phyloP scores from a whole-genome alignment of 352 stramenopile species.

The Pythium brassicae region DNA sequence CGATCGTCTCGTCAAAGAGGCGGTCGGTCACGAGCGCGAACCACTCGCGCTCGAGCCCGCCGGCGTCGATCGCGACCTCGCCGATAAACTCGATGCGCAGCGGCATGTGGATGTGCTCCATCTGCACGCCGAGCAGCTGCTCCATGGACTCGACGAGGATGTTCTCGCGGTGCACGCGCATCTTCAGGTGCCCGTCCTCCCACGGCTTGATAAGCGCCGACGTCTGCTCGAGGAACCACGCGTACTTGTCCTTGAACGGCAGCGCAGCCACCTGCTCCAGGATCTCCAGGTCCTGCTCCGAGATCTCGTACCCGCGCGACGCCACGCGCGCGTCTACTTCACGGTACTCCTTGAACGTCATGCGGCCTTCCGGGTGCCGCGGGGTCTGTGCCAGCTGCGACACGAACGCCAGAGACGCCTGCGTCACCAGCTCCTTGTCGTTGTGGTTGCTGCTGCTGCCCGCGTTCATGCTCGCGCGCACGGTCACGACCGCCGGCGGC shows the following conservation, averaged over 20 bases:
- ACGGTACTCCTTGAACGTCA: conserved; percentile 87
- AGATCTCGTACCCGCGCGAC: conserved; percentile 85
- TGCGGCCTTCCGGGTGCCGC: conserved; percentile 72
- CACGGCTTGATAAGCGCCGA: conserved; percentile 81
- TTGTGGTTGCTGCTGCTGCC: conserved; percentile 1
- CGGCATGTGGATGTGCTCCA: conserved; percentile 86
- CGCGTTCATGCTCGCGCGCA: background rate
- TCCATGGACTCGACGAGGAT: conserved; percentile 86
- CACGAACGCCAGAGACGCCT: conserved; percentile 82
- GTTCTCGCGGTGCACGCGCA: conserved; percentile 81
- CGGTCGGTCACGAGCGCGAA: conserved; percentile 79
- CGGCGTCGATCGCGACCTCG: conserved; percentile 87
- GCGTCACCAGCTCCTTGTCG: conserved; percentile 69
- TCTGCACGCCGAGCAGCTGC: conserved; percentile 75
- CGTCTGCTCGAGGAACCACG: conserved; percentile 82
- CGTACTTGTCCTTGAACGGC: conserved; percentile 87
- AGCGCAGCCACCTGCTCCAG: conserved; percentile 79
- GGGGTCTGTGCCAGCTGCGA: conserved; percentile 81
- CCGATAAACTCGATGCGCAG: conserved; percentile 87
- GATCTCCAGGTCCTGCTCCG: conserved; percentile 83
- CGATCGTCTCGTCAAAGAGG: conserved; percentile 86
- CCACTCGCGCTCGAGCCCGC: conserved; percentile 88
- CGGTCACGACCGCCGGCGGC: conserved; percentile 8
- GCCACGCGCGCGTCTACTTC: conserved; percentile 83
- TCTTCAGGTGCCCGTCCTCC: conserved; percentile 83